Evolutionary conservation across 768 basidiomycete genomes (phyloP).

Genomic region (Mycena sanguinolenta): DNA sequence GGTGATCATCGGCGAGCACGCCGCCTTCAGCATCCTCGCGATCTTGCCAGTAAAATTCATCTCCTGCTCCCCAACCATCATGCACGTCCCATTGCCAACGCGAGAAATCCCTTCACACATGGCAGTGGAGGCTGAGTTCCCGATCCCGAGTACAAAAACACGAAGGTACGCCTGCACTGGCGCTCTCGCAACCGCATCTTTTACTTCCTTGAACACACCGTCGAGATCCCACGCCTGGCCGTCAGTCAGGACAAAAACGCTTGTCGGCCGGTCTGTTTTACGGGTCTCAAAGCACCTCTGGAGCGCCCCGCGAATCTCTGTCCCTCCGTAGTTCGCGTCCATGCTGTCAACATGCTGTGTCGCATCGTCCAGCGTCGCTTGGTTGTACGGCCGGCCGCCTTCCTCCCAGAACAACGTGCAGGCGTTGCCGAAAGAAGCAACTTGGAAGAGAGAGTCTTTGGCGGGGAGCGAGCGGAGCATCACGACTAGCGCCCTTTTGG

Average conservation of each 20-base stretch:
- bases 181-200: conserved; percentile 40
- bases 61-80: conserved; percentile 54
- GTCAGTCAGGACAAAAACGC: conserved; percentile 63
- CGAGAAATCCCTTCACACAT: conserved; percentile 57
- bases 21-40: conserved; percentile 56
- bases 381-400: conserved; percentile 41
- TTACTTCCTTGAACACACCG: conserved; percentile 22
- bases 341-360: conserved; percentile 45
- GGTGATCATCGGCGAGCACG: conserved; percentile 50
- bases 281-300: conserved; percentile 45
- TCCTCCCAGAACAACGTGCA: conserved; percentile 47
- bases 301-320: conserved; percentile 53
- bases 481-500: conserved; percentile 53
- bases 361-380: conserved; percentile 43
- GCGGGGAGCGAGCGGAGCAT: conserved; percentile 55
- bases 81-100: conserved; percentile 55
- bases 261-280: conserved; percentile 48
- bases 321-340: conserved; percentile 55
- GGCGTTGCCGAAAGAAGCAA: conserved; percentile 53
- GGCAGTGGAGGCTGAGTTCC: conserved; percentile 52
- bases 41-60: conserved; percentile 53
- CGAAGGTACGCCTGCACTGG: conserved; percentile 47
- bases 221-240: conserved; percentile 45
- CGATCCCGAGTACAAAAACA: conserved; percentile 63
- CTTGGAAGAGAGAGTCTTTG: conserved; percentile 53